A percentile compares a stretch with the other conserved stretches of the same genome.
phyloP scores from a whole-genome alignment of 768 basidiomycete genomes.

The Boletus vermiculosoides region DNA sequence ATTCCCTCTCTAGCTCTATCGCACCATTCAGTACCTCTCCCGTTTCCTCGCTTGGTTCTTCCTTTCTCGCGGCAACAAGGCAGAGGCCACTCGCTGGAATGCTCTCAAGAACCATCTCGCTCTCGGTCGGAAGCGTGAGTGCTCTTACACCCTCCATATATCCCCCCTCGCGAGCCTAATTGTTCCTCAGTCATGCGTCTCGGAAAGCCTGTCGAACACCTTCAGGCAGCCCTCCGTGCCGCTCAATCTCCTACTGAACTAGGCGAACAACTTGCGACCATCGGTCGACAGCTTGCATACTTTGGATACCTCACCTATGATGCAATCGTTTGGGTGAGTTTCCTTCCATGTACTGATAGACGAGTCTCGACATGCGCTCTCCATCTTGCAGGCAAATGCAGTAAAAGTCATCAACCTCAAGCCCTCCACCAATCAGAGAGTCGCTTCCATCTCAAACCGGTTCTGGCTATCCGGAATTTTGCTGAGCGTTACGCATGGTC shows the following conservation, averaged over 20 bases:
- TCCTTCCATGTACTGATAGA: not conserved
- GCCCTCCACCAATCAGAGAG: constrained; percentile 57
- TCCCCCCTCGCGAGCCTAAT: not conserved
- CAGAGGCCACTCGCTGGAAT: constrained; percentile 72
- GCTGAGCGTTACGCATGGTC: constrained; percentile 69
- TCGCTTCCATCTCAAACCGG: constrained; percentile 67
- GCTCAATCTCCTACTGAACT: constrained; percentile 52
- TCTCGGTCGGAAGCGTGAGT: constrained; percentile 76
- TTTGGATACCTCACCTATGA: constrained; percentile 86
- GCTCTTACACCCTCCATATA: not conserved
- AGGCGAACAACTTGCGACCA: constrained; percentile 72
- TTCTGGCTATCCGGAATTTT: constrained; percentile 89
- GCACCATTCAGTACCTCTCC: constrained; percentile 87
- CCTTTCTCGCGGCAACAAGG: constrained; percentile 63
- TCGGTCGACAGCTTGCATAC: constrained; percentile 84
- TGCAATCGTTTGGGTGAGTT: constrained; percentile 77
- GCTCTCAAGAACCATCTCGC: constrained; percentile 86
- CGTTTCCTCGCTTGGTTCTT: constrained; percentile 87
- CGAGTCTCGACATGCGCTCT: not conserved
- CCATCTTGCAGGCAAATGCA: constrained; percentile 51
- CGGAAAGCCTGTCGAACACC: constrained; percentile 91
- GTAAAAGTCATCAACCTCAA: constrained; percentile 62
- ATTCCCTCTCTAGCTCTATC: constrained; percentile 63
- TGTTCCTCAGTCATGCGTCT: constrained; percentile 73
- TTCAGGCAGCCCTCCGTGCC: constrained; percentile 84